Evolutionary conservation across 1,139 yeast genomes (phyloP).

Genomic region (Candida tetrigidarum): DNA sequence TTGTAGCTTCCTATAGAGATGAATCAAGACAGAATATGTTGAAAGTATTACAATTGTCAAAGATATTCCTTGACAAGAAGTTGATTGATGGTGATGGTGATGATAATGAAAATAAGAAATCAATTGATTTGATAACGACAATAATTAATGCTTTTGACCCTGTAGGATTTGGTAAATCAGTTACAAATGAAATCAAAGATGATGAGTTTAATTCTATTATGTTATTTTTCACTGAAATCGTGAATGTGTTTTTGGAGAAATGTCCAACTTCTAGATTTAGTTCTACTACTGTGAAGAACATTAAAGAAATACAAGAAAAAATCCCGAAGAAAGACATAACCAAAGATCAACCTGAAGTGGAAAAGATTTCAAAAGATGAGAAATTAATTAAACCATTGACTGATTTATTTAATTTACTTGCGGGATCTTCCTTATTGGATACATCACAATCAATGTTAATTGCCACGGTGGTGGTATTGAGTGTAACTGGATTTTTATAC

Average conservation of each 20-base stretch:
- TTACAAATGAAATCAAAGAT: constrained; percentile 3
- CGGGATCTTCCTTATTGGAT: constrained; percentile 37
- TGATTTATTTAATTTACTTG: constrained; percentile 41
- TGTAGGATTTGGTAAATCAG: constrained; percentile 5
- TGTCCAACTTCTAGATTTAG: constrained; percentile 23
- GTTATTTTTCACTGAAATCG: constrained; percentile 6
- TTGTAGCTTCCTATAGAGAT: constrained; percentile 29
- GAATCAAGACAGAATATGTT: constrained; percentile 32
- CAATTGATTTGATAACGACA: constrained; percentile 29
- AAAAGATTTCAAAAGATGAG: constrained; percentile 21
- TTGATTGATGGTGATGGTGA: background rate
- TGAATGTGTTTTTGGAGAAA: constrained; percentile 33
- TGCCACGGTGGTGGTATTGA: constrained; percentile 45
- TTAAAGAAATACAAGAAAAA: constrained; percentile 33
- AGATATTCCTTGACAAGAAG: constrained; percentile 31
- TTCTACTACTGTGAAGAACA: constrained; percentile 20
- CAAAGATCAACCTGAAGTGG: constrained; percentile 6
- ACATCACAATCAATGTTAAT: constrained; percentile 42
- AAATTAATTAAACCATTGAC: constrained; percentile 29
- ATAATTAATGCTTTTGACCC: constrained; percentile 27
- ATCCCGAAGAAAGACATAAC: constrained; percentile 58
- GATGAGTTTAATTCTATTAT: constrained; percentile 1
- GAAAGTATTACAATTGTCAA: constrained; percentile 44
- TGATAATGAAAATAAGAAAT: constrained; percentile 16
- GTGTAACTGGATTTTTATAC: constrained; percentile 41